Evolutionary conservation across 176 grass and related monocot species (phyloP), one percentile per base, ranked within the genome.

Genomic region (Oryza coarctata): DNA sequence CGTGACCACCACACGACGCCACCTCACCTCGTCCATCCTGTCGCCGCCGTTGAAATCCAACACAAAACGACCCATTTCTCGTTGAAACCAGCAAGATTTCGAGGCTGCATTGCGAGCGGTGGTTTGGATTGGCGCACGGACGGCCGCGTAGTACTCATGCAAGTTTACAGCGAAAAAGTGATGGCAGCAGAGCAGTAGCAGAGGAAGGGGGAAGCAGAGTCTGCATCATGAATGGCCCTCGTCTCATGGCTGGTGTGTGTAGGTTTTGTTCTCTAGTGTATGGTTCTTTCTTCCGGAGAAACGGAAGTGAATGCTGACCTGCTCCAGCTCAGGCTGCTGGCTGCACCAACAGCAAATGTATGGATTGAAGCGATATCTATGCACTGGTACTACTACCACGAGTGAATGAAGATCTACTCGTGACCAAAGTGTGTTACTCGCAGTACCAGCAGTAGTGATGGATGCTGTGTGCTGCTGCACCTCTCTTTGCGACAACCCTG

Each of bases 401-500:
- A 17, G 26, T 50, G 28, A 2, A 6, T 6, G 6, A 33, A n/a
- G 39, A 79, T 69, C 65, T 84, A 22, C 74, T 62, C 74, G 83
- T 70, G 74, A 63, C 71, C 64, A 82, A 73, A 11, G 45, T 49
- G 80, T 67, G 18, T 25, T 29, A 7, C 18, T 33, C 0, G 12
- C 39, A 55, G 18, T 22, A 45, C 43, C 3, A 62, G 20, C 17
- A 47, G 1, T 17, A 45, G 0, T 44, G 12, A 36, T 36, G 35
- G 38, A 8, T 39, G 38, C 38, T 39, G 38, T 39, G 38, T 39
- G 14, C 45, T 49, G 45, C 45, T 49, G 45, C 45, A 45, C 15
- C 49, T 52, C 50, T 52, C 50, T 29, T 14, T 44, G 50, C 29
- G 74, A 85, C 74, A 78, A 35, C 66, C 13, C 50, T 78, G 66